Percentiles rank a stretch among this genome's conserved stretches.
Conservation (phyloP, 768 basidiomycete genomes). For the Termitomyces sp. region DNA sequence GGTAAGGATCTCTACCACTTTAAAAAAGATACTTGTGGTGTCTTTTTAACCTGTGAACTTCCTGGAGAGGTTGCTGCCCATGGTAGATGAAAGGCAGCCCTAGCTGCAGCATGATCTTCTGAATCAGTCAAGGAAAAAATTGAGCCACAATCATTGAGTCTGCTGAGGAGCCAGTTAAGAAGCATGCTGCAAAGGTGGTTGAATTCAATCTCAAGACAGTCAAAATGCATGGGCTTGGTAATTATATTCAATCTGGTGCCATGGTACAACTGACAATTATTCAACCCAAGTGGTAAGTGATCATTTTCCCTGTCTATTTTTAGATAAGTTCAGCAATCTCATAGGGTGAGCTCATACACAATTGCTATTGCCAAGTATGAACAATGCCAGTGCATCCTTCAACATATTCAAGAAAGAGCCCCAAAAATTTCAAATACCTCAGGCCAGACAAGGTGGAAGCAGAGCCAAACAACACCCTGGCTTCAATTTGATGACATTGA, state of each 20-base stretch:
- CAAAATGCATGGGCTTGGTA: constrained; percentile 28
- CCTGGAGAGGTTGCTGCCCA: constrained; percentile 6
- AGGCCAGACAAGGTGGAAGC: too few species aligned
- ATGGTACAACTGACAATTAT: constrained; percentile 31
- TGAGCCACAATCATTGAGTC: too few species aligned
- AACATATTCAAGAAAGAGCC: too few species aligned
- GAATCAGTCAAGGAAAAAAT: neutral
- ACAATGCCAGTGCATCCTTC: too few species aligned
- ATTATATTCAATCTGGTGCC: constrained; percentile 22
- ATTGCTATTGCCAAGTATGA: constrained; percentile 19
- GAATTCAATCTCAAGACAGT: constrained; percentile 24
- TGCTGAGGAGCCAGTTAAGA: too few species aligned
- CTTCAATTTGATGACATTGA: too few species aligned
- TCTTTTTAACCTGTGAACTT: constrained; percentile 6
- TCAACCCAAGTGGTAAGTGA: constrained; percentile 29
- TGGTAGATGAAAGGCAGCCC: neutral
- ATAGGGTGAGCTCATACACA: constrained; percentile 23
- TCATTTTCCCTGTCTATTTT: neutral
- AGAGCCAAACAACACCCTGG: too few species aligned
- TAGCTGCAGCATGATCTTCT: too few species aligned
- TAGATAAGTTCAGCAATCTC: too few species aligned
- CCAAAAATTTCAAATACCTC: too few species aligned
- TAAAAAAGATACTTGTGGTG: neutral
- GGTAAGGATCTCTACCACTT: constrained; percentile 9
- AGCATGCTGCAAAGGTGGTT: too few species aligned